Evolutionary conservation across 345 rosid genomes (phyloP).

Genomic region (Corymbia maculata): DNA sequence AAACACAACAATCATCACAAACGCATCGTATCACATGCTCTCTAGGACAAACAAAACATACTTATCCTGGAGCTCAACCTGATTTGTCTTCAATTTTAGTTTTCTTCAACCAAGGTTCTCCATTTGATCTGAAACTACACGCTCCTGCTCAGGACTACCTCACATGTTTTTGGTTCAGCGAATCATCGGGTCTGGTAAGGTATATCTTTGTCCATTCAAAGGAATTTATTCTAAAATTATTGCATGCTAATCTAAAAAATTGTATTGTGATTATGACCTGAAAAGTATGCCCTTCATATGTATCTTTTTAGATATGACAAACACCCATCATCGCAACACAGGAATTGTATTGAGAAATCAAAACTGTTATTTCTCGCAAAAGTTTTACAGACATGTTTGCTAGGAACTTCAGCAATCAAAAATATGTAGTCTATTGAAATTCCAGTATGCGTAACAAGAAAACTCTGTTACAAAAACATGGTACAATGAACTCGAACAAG

Average conservation of each 20-base stretch:
- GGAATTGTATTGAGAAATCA: not conserved
- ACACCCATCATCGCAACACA: not conserved
- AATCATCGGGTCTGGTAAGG: not conserved
- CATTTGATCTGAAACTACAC: not conserved
- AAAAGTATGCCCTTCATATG: not conserved
- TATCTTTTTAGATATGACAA: not conserved
- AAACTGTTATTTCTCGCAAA: not conserved
- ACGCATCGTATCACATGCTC: not conserved
- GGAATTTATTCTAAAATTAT: not conserved
- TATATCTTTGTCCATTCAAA: not conserved
- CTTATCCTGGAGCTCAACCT: not conserved
- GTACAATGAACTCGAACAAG: not conserved
- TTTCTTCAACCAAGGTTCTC: not conserved
- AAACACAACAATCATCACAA: not conserved
- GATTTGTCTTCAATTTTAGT: not conserved
- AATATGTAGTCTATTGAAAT: not conserved
- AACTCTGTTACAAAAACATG: not conserved
- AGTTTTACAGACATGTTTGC: not conserved
- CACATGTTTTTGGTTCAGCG: not conserved
- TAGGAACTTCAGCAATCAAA: not conserved
- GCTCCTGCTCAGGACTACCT: not conserved
- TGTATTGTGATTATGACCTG: not conserved
- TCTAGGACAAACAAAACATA: not conserved
- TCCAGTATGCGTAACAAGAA: not conserved
- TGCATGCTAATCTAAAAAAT: not conserved